Evolutionary conservation across 345 rosid genomes (phyloP).

Genomic region (Bruguiera gymnorhiza): DNA sequence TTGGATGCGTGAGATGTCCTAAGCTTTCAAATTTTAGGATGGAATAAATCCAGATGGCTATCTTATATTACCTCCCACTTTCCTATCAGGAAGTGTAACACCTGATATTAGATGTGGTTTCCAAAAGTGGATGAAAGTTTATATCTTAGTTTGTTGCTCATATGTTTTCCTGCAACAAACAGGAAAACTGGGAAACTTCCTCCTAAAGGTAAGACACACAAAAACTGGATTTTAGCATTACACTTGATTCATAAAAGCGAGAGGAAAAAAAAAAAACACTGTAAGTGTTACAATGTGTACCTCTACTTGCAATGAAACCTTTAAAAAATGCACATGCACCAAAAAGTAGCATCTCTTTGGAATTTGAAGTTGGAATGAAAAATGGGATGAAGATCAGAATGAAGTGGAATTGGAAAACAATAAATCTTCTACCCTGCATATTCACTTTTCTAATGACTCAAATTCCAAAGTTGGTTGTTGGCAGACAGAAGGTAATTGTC

Average conservation of each 20-base stretch:
- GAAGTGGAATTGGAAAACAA: no score
- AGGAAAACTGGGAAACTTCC: constrained; percentile 3
- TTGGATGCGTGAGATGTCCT: background rate
- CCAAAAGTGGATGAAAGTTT: background rate
- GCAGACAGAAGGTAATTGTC: no score
- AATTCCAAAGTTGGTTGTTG: no score
- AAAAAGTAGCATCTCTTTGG: no score
- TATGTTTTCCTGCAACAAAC: constrained; percentile 36
- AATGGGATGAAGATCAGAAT: no score
- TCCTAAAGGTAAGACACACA: background rate
- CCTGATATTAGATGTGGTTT: background rate
- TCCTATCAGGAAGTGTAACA: background rate
- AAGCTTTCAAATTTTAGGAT: background rate
- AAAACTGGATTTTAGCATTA: background rate
- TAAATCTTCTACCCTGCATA: no score
- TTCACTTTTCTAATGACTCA: no score
- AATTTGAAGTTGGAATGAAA: no score
- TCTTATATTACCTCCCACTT: background rate
- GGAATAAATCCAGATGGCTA: background rate
- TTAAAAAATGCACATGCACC: no score
- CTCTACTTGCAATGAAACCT: no score
- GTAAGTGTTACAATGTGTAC: no score
- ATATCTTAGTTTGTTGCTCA: constrained; percentile 47
- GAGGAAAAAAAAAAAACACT: no score
- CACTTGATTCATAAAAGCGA: background rate